Evolutionary conservation across 106 monocot genomes (phyloP).

Genomic region (Gastrodia elata): DNA sequence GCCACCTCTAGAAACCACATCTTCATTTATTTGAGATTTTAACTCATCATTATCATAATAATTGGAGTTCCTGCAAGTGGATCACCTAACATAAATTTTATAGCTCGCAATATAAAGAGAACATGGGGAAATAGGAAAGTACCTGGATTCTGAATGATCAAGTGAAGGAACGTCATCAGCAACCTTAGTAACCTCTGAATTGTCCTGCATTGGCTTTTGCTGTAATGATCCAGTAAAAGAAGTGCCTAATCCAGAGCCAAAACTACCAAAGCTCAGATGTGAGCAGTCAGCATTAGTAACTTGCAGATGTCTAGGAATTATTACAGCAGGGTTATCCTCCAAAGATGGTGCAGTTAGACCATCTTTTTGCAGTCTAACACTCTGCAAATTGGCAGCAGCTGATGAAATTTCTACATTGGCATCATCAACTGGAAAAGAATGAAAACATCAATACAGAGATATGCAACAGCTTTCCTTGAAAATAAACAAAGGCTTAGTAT

Average conservation of each 20-base stretch:
- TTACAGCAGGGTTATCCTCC: conserved; percentile 72
- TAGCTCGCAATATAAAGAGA: neutral
- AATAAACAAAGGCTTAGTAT: neutral
- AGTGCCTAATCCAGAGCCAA: conserved; percentile 52
- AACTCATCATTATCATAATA: conserved; percentile 47
- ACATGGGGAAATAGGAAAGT: conserved; percentile 1
- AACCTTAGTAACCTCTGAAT: conserved; percentile 35
- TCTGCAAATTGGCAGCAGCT: conserved; percentile 48
- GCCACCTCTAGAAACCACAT: conserved; percentile 18
- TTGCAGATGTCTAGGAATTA: conserved; percentile 78
- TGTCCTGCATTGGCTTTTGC: conserved; percentile 25
- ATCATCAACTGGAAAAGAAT: conserved; percentile 42
- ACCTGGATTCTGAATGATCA: conserved; percentile 57
- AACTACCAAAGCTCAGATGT: conserved; percentile 94
- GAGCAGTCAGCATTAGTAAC: conserved; percentile 66
- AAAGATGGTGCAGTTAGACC: conserved; percentile 17
- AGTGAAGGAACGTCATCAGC: conserved; percentile 32
- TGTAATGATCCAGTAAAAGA: conserved; percentile 48
- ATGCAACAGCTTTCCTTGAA: neutral
- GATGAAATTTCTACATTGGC: conserved; percentile 34
- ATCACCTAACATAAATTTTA: conserved; percentile 1
- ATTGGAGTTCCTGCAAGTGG: conserved; percentile 46
- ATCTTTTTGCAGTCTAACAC: conserved; percentile 56
- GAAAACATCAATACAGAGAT: conserved; percentile 7
- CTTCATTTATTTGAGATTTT: conserved; percentile 29